These are phyloP conservation scores for Alnus glutinosa DNA, from an alignment of 306 rosid species.

Conservation along the genomic window DNA sequence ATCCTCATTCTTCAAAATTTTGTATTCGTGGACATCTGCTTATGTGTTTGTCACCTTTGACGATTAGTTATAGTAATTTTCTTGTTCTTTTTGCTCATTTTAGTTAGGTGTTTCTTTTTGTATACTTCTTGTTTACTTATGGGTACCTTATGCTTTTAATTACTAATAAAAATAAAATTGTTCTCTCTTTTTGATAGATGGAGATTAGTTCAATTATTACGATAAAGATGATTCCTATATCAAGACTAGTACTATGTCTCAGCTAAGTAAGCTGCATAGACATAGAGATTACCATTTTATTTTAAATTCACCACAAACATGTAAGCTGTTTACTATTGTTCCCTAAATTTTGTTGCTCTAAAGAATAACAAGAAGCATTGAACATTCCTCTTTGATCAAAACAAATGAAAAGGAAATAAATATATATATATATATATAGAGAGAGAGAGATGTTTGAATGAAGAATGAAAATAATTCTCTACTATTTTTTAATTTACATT, in stretches of 20 bases:
- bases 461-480: neutral
- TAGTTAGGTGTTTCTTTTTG: too few relatives aligned
- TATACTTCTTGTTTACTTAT: too few relatives aligned
- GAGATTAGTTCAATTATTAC: neutral
- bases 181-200: neutral
- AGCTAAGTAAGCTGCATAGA: neutral
- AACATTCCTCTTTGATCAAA: neutral
- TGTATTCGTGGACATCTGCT: too few relatives aligned
- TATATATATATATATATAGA: too few relatives aligned
- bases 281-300: neutral
- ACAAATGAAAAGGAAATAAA: neutral
- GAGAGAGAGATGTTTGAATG: neutral
- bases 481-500: neutral
- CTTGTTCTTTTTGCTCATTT: too few relatives aligned
- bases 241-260: slow-evolving; percentile 1
- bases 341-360: neutral
- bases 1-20: too few relatives aligned
- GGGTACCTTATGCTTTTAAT: too few relatives aligned
- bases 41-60: too few relatives aligned
- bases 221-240: neutral
- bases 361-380: neutral
- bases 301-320: neutral
- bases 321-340: neutral
- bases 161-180: neutral
- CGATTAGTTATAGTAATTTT: too few relatives aligned